Evolutionary conservation across 2,329 filamentous ascomycete species (phyloP), one percentile per base, ranked within the genome.

Genomic region (Nemania sp.): DNA sequence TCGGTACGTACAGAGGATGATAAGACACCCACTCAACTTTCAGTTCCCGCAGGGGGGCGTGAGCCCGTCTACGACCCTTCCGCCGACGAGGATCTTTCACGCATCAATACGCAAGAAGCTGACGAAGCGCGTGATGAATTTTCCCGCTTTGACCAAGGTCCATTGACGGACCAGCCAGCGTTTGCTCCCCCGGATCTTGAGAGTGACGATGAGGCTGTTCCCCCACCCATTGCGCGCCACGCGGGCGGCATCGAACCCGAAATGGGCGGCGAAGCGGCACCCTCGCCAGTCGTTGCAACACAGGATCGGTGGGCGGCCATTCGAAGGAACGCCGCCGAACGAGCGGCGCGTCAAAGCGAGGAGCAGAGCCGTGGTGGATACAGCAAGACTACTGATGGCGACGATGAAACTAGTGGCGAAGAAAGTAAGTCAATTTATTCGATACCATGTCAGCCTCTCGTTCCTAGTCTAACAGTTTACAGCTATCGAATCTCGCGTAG

Each of bases 401-500:
- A 95, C 70, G 93, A 96, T 75, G 93, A 97, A 74, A 96, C 93
- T n/a, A 97, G 92, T 77, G 94, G 93, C 64, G 95, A 98, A 86
- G 95, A 81, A 76, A 80, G 79, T 80, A 74, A 77, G 79, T 10
- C 51, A 15, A 20, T 10, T 29, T 52, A 57, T 38, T 26, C 26
- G 26, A 32, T 38, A 35, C 38, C 18, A 5, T 22, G 24, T 29
- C 45, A n/a, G 55, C 51, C 41, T 41, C 18, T 47, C 43, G 22
- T 18, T 52, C 29, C 24, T 53, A 60, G 59, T 74, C 78, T 78
- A 78, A 78, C 57, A 51, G 49, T 13, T 26, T 62, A n/a, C 73
- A 97, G 93, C 94, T 41, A 98, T 98, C 76, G 96, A 99, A 81
- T 94, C 94, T 56, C 93, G 96, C 73, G 96, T 98, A 67, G 96